A percentile compares a stretch with the other conserved stretches of the same genome.
phyloP scores from a whole-genome alignment of 2,329 filamentous ascomycete genomes.

The Colletotrichum liriopes region DNA sequence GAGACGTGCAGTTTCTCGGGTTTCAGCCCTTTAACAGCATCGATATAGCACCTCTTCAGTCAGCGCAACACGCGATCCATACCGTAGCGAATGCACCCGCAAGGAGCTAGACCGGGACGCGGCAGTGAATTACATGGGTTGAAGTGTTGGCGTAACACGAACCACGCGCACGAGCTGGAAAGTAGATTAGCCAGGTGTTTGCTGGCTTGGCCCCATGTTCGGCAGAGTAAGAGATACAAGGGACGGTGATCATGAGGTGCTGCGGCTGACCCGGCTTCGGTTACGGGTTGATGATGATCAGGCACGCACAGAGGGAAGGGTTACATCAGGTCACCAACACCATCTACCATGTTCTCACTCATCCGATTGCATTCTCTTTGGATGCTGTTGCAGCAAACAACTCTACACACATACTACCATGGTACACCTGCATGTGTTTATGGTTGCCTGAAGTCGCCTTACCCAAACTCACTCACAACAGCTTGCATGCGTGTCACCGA shows the following conservation, averaged over 20 bases:
- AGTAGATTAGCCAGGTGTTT: background rate
- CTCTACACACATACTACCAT: too few species aligned
- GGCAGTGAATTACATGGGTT: background rate
- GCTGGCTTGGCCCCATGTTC: conserved; percentile 29
- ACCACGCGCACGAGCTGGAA: conserved; percentile 18
- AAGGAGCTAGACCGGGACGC: background rate
- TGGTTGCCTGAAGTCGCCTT: background rate
- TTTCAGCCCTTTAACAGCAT: conserved; percentile 18
- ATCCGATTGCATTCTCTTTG: background rate
- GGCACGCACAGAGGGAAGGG: conserved; percentile 35
- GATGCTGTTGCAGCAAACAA: background rate
- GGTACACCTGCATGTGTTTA: background rate
- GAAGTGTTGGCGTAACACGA: background rate
- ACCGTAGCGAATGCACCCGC: background rate
- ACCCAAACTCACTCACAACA: background rate
- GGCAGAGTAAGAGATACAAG: conserved; percentile 1
- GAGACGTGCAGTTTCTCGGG: conserved; percentile 18
- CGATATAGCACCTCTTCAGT: background rate
- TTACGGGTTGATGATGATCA: conserved; percentile 31
- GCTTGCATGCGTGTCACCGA: conserved; percentile 14
- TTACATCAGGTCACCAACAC: conserved; percentile 17
- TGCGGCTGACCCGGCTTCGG: background rate
- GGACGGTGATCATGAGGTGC: background rate
- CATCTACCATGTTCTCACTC: background rate
- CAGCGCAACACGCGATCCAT: background rate